phyloP scores from a whole-genome alignment of 805 yeast genomes.

The Candida taoyuanica region DNA sequence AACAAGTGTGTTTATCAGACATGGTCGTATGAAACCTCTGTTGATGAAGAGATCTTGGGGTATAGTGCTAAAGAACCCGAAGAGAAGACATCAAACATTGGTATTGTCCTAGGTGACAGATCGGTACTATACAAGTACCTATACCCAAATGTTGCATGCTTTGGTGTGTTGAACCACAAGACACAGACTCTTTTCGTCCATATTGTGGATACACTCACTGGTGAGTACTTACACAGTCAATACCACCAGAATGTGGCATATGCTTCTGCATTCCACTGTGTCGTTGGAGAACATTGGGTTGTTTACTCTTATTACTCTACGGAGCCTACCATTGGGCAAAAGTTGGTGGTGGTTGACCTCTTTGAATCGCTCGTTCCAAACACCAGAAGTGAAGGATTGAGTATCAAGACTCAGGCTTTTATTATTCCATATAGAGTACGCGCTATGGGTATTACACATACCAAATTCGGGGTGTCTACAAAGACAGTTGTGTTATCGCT shows the following conservation, averaged over 20 bases:
- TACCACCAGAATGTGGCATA: slow-evolving; percentile 39
- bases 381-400: slow-evolving; percentile 31
- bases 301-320: slow-evolving; percentile 58
- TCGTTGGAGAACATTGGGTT: slow-evolving; percentile 82
- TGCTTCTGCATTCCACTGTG: slow-evolving; percentile 42
- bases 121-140: slow-evolving; percentile 79
- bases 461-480: slow-evolving; percentile 63
- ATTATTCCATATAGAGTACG: slow-evolving; percentile 56
- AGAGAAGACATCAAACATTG: slow-evolving; percentile 52
- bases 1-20: slow-evolving; percentile 27
- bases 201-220: slow-evolving; percentile 66
- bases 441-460: slow-evolving; percentile 47
- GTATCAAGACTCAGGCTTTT: slow-evolving; percentile 51
- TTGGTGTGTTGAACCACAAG: slow-evolving; percentile 37
- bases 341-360: slow-evolving; percentile 69
- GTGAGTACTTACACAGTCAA: slow-evolving; percentile 48
- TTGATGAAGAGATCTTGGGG: slow-evolving; percentile 36
- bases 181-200: slow-evolving; percentile 38
- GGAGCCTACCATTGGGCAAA: slow-evolving; percentile 46
- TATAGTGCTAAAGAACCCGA: slow-evolving; percentile 36
- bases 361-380: slow-evolving; percentile 64
- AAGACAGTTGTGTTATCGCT: slow-evolving; percentile 61
- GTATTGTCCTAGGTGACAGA: slow-evolving; percentile 63
- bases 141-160: slow-evolving; percentile 59
- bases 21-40: slow-evolving; percentile 33